A percentile compares a stretch with the other conserved stretches of the same genome.
Conservation (phyloP, 208 protist genomes). For the Plasmodiophora brassicae region DNA sequence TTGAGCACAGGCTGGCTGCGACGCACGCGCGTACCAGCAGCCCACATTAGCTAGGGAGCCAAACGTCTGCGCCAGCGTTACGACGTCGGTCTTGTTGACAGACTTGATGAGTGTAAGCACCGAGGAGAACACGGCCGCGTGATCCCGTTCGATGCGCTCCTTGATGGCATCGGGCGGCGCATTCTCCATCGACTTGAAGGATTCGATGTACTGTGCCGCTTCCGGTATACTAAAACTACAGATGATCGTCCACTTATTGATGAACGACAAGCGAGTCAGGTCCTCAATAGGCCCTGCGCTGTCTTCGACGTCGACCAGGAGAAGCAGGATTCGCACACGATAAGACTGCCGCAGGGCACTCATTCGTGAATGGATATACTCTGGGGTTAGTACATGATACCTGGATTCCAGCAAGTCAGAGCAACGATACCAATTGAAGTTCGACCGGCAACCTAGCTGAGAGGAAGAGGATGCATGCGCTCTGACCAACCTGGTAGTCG, state of each 20-base stretch:
- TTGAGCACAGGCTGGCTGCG: not conserved
- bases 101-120: conserved; percentile 16
- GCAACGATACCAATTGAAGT: not conserved
- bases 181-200: conserved; percentile 7
- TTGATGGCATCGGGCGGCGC: conserved; percentile 21
- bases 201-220: not conserved
- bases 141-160: conserved; percentile 4
- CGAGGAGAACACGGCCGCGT: not conserved
- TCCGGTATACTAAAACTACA: not conserved
- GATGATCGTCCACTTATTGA: conserved; percentile 23
- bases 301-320: not conserved
- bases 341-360: not conserved
- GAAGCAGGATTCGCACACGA: not conserved
- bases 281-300: not conserved
- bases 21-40: not conserved
- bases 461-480: not conserved
- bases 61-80: not conserved
- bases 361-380: conserved; percentile 13
- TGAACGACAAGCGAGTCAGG: not conserved
- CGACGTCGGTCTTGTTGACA: conserved; percentile 29
- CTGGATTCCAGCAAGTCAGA: not conserved
- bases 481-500: conserved; percentile 4
- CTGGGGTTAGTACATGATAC: not conserved
- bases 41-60: not conserved
- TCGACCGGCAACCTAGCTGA: not conserved